A percentile compares a stretch with the other conserved stretches of the same genome.
Conservation (phyloP, 139 green algal species). For the Micractinium sp. region DNA sequence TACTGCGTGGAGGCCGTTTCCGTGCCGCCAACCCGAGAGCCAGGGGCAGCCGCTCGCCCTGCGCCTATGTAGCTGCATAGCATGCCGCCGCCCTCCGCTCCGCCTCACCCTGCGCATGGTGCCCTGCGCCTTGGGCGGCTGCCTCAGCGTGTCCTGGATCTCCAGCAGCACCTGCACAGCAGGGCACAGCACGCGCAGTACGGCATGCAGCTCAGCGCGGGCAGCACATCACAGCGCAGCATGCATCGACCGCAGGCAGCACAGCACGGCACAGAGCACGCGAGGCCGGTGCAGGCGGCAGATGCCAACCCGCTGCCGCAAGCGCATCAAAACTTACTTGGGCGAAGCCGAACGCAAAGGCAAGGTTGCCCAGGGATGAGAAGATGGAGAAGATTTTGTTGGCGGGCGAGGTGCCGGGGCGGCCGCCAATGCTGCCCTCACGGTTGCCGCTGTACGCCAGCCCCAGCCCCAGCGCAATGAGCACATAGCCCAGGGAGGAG, state of each 20-base stretch:
- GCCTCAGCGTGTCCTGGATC: conserved; percentile 48
- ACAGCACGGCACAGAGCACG: too few species aligned
- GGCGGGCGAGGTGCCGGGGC: conserved; percentile 1
- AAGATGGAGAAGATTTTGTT: conserved; percentile 23
- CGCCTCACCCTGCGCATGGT: background rate
- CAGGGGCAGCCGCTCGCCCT: too few species aligned
- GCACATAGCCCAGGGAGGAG: conserved; percentile 56
- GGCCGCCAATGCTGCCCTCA: conserved; percentile 19
- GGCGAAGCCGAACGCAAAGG: conserved; percentile 31
- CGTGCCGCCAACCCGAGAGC: too few species aligned
- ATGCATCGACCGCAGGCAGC: too few species aligned
- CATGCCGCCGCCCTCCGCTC: background rate
- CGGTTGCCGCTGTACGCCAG: conserved; percentile 34
- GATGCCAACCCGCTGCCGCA: too few species aligned
- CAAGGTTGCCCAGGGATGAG: conserved; percentile 26
- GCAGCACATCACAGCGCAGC: background rate
- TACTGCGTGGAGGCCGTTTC: too few species aligned
- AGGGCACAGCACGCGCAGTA: too few species aligned
- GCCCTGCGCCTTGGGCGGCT: background rate
- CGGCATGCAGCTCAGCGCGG: too few species aligned
- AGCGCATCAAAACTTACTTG: background rate
- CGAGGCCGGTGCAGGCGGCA: too few species aligned
- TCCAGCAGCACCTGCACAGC: conserved; percentile 34
- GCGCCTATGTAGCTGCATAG: too few species aligned
- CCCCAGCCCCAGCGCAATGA: conserved; percentile 51